Evolutionary conservation across 306 rosid species (phyloP), one percentile per base, ranked within the genome.

Genomic region (Begonia loranthoides): DNA sequence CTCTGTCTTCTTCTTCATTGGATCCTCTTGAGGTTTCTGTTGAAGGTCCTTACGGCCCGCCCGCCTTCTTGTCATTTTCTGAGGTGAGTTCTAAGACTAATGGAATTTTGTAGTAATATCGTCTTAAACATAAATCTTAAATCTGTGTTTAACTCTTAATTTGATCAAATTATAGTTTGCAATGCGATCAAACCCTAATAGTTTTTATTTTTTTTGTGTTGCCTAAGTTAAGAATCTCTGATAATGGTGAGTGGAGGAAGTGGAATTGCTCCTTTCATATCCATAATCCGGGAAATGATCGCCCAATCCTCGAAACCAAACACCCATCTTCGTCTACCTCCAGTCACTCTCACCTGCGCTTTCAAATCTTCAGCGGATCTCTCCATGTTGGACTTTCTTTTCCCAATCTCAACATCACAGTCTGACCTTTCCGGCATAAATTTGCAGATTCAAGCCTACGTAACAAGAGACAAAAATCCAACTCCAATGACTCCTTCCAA

Each of bases 21-120:
- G 79, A 70, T 58, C 80, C 59, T 54, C 60, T 81, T 50, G 55
- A 58, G 9, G 79, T 76, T 58, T 81, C 95, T 52, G 80, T 86
- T 70, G 93, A 86, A 70, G 95, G 95, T 52, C 95, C 95, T 3
- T 86, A 86, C 68, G 95, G n/a, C n/a, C n/a, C n/a, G 95, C 2
- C 87, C 84, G 13, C 45, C 64, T 44, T 15, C 77, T 13, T 28
- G 68, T 34, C 67, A 67, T 51, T 79, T 76, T 62, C 59, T 79
- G 44, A 81, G 90, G 89, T 84, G 15, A 43, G 17, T 40, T 28
- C 9, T 48, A 19, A 9, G 12, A 15, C 12, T 10, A 24, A 47
- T 24, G 17, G 17, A 15, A 28, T 4, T 45, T 47, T 10, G 17
- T 4, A 2, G 36, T 28, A 28, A 28, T 28, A 28, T 28, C 5